Conservation (phyloP, 257 asterid species). For the Penstemon eatonii region DNA sequence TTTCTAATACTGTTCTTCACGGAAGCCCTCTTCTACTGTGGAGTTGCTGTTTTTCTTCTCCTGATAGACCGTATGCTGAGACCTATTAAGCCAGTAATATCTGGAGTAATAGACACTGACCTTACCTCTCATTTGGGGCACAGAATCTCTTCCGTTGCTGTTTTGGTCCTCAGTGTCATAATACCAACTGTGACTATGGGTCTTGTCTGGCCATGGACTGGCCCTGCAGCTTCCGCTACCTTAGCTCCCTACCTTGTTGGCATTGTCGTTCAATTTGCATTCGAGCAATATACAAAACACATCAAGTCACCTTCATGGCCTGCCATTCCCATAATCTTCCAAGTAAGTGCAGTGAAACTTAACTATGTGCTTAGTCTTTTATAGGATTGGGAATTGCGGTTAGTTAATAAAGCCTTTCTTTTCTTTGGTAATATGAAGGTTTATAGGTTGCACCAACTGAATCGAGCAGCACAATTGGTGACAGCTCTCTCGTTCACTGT, state of each 20-base stretch:
- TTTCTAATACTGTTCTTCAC: slow-evolving; percentile 95
- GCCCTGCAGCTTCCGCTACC: slow-evolving; percentile 99
- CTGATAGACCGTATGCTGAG: slow-evolving; percentile 65
- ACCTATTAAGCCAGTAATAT: slow-evolving; percentile 39
- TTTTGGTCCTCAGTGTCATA: slow-evolving; percentile 71
- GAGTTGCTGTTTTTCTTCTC: slow-evolving; percentile 77
- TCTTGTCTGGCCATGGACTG: slow-evolving; percentile 99
- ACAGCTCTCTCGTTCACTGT: slow-evolving; percentile 90
- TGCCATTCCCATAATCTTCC: slow-evolving; percentile 82
- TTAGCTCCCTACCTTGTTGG: slow-evolving; percentile 97
- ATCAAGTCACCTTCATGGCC: slow-evolving; percentile 78
- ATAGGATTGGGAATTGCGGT: background rate
- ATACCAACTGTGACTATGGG: slow-evolving; percentile 97
- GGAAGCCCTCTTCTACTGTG: slow-evolving; percentile 92
- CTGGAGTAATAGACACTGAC: slow-evolving; percentile 36
- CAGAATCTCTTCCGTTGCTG: slow-evolving; percentile 72
- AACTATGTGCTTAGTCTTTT: background rate
- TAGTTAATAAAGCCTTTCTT: slow-evolving; percentile 8
- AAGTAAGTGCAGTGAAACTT: slow-evolving; percentile 47
- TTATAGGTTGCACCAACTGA: slow-evolving; percentile 93
- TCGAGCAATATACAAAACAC: slow-evolving; percentile 81
- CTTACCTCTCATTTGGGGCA: slow-evolving; percentile 54
- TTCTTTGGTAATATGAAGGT: slow-evolving; percentile 43
- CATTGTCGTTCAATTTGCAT: slow-evolving; percentile 78
- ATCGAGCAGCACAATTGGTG: slow-evolving; percentile 91